Evolutionary conservation across 805 yeast species (phyloP).

Genomic region (Diddensiella caesifluorescens): DNA sequence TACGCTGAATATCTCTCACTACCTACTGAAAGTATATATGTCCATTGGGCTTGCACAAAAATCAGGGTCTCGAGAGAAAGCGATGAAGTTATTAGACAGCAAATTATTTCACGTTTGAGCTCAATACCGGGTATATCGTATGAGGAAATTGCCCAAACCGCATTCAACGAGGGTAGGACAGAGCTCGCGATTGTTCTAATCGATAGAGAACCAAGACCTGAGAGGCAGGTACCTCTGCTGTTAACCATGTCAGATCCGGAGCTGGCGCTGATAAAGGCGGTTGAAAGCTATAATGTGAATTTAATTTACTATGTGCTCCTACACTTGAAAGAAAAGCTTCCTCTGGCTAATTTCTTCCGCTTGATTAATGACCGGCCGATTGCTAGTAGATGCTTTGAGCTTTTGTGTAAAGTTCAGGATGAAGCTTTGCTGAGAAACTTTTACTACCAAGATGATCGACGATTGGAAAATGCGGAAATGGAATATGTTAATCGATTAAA

Average conservation of each 20-base stretch:
- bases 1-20: constrained; percentile 47
- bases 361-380: constrained; percentile 46
- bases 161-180: constrained; percentile 77
- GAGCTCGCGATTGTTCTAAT: constrained; percentile 62
- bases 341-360: constrained; percentile 65
- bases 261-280: constrained; percentile 61
- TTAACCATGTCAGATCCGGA: constrained; percentile 68
- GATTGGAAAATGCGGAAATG: constrained; percentile 42
- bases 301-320: constrained; percentile 54
- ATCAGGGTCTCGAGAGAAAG: constrained; percentile 50
- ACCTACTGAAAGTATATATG: constrained; percentile 51
- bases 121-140: constrained; percentile 45
- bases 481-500: constrained; percentile 32
- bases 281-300: constrained; percentile 56
- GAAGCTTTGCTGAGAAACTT: constrained; percentile 45
- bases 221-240: constrained; percentile 56
- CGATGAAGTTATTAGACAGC: constrained; percentile 54
- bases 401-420: constrained; percentile 32
- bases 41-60: constrained; percentile 77
- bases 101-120: constrained; percentile 44
- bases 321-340: constrained; percentile 47
- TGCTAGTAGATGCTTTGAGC: constrained; percentile 40
- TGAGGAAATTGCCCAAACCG: constrained; percentile 54
- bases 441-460: constrained; percentile 59
- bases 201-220: constrained; percentile 58